Evolutionary conservation across 2,329 filamentous ascomycete species (phyloP).

Genomic region (Trichophyton benhamiae): DNA sequence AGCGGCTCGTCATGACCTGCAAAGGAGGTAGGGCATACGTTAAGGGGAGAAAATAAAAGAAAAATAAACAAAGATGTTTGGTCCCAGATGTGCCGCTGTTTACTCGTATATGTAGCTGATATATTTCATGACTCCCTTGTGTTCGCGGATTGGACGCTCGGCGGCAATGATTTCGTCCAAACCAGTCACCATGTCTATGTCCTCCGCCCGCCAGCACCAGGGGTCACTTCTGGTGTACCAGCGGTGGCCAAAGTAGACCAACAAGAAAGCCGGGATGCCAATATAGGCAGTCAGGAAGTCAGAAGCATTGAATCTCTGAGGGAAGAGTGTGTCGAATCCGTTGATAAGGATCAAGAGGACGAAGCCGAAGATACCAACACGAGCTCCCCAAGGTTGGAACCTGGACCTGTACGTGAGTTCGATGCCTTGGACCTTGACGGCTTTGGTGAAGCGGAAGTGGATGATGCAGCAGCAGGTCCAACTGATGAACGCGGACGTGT

Average conservation of each 20-base stretch:
- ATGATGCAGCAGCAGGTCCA: constrained; percentile 56
- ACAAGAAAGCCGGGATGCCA: constrained; percentile 50
- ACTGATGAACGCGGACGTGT: constrained; percentile 56
- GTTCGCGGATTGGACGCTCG: constrained; percentile 21
- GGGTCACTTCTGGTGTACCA: constrained; percentile 36
- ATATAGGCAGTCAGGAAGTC: constrained; percentile 56
- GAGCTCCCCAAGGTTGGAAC: constrained; percentile 54
- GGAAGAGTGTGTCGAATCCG: constrained; percentile 63
- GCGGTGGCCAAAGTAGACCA: constrained; percentile 44
- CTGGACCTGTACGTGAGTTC: constrained; percentile 42
- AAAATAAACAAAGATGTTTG: neutral
- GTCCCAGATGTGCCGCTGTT: neutral
- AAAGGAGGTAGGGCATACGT: neutral
- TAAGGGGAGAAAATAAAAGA: neutral
- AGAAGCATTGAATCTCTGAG: constrained; percentile 48
- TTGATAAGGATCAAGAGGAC: constrained; percentile 59
- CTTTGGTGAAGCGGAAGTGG: constrained; percentile 48
- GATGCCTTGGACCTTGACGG: constrained; percentile 34
- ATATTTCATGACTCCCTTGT: constrained; percentile 12
- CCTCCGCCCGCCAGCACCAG: constrained; percentile 39
- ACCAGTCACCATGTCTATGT: constrained; percentile 43
- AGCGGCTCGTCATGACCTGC: too few species aligned
- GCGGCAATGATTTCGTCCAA: constrained; percentile 43
- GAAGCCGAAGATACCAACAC: constrained; percentile 40
- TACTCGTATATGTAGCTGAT: constrained; percentile 13